Evolutionary conservation across 2,329 filamentous ascomycete genomes (phyloP).

Genomic region (Colletotrichum filicis): DNA sequence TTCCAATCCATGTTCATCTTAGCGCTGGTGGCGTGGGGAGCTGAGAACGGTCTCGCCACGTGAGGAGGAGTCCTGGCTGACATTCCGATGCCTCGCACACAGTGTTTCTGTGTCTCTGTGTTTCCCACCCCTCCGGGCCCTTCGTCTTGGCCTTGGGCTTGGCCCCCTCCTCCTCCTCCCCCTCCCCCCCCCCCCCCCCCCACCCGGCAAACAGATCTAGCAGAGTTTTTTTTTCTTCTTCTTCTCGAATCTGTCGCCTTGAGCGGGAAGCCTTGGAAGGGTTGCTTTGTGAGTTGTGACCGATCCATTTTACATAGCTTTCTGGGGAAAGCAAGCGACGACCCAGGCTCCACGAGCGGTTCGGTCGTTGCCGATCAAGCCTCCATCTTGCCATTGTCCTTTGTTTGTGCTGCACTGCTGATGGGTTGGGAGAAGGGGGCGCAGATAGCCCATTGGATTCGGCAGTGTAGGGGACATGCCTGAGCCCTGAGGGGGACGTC

Average conservation of each 20-base stretch:
- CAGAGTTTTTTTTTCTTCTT: background rate
- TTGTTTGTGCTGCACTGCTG: background rate
- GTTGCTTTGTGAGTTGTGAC: slow-evolving; percentile 14
- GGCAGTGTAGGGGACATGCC: background rate
- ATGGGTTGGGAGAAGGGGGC: background rate
- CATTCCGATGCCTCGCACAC: background rate
- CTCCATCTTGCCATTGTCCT: slow-evolving; percentile 5
- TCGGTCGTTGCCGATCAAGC: slow-evolving; percentile 10
- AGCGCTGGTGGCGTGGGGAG: slow-evolving; percentile 13
- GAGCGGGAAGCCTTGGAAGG: background rate
- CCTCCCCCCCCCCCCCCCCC: background rate
- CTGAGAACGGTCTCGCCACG: slow-evolving; percentile 23
- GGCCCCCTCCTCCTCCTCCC: background rate
- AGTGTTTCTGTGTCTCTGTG: background rate
- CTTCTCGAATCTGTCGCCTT: background rate
- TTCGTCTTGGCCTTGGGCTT: background rate
- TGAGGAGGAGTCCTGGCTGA: slow-evolving; percentile 6
- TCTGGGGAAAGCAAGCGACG: slow-evolving; percentile 1
- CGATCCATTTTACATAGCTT: slow-evolving; percentile 14
- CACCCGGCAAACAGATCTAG: background rate
- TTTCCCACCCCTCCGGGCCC: background rate
- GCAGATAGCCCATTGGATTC: background rate
- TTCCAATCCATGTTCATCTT: background rate
- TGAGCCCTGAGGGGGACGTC: background rate
- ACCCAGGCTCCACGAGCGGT: background rate